These are phyloP conservation scores for Xylaria sp. DNA, from an alignment of 2,329 filamentous ascomycete species.

Conservation along the genomic window DNA sequence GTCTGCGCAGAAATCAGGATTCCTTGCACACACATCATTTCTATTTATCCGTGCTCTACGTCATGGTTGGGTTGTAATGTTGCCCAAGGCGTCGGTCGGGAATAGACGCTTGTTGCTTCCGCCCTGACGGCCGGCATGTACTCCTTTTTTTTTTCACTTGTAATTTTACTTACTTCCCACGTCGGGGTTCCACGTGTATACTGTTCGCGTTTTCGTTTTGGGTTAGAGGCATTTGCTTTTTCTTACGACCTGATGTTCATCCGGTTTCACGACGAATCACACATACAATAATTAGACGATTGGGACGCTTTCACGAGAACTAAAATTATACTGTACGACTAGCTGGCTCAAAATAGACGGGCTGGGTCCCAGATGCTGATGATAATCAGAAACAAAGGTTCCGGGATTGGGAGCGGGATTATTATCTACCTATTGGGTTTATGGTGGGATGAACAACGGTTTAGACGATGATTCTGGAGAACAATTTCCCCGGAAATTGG, in stretches of 20 bases:
- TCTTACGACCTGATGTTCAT: constrained; percentile 7
- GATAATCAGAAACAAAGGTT: constrained; percentile 5
- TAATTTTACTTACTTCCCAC: not conserved
- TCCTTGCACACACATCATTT: constrained; percentile 24
- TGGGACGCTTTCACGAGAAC: constrained; percentile 31
- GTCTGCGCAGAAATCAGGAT: constrained; percentile 28
- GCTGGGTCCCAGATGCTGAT: constrained; percentile 13
- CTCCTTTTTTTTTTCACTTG: not conserved
- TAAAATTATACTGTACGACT: constrained; percentile 30
- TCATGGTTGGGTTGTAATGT: constrained; percentile 17
- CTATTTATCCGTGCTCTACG: constrained; percentile 13
- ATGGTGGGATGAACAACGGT: constrained; percentile 10
- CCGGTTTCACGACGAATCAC: constrained; percentile 21
- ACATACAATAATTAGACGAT: constrained; percentile 32
- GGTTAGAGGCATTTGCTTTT: constrained; percentile 4
- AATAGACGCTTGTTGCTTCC: constrained; percentile 19
- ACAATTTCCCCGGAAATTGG: not conserved
- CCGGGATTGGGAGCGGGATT: not conserved
- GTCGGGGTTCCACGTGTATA: not conserved
- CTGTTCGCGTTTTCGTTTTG: not conserved
- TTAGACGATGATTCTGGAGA: not conserved
- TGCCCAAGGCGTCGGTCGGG: constrained; percentile 9
- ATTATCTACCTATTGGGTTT: constrained; percentile 16
- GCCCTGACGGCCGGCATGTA: constrained; percentile 9
- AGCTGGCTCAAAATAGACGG: constrained; percentile 32